A percentile compares a stretch with the other conserved stretches of the same genome.
Conservation (phyloP, 305 asterid genomes). For the Solanum hybrid region DNA sequence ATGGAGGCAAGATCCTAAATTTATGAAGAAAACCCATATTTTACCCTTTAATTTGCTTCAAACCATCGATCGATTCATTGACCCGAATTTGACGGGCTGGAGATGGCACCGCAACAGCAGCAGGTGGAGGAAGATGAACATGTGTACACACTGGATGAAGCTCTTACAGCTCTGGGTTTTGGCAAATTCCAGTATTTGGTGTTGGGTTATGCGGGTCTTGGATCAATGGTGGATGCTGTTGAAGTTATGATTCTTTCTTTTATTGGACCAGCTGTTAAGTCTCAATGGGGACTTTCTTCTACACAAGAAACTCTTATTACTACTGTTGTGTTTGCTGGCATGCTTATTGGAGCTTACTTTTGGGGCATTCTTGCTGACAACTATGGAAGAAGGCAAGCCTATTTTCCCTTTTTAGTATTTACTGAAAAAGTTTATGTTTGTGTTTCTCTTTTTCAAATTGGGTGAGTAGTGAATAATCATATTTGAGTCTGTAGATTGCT, state of each 20-base stretch:
- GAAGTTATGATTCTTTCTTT: constrained; percentile 80
- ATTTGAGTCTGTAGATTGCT: not conserved
- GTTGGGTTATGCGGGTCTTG: constrained; percentile 68
- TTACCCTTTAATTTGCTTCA: not conserved
- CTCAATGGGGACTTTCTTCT: constrained; percentile 70
- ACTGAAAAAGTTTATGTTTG: not conserved
- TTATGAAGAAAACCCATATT: not conserved
- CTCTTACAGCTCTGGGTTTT: constrained; percentile 56
- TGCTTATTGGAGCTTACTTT: constrained; percentile 66
- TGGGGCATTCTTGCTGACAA: constrained; percentile 68
- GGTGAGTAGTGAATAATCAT: not conserved
- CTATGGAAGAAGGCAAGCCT: constrained; percentile 59
- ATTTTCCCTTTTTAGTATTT: not conserved
- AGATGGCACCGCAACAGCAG: not conserved
- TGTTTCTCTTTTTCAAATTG: not conserved
- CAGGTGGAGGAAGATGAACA: not conserved
- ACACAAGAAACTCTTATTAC: constrained; percentile 59
- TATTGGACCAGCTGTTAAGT: constrained; percentile 66
- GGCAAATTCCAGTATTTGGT: constrained; percentile 64
- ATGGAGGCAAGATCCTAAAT: not conserved
- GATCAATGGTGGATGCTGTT: constrained; percentile 70
- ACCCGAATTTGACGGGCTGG: not conserved
- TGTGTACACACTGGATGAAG: constrained; percentile 62
- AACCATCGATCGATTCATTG: not conserved
- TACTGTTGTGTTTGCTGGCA: constrained; percentile 78